Conservation (phyloP, 1,284 basidiomycete genomes). For the Fomes fomentarius region DNA sequence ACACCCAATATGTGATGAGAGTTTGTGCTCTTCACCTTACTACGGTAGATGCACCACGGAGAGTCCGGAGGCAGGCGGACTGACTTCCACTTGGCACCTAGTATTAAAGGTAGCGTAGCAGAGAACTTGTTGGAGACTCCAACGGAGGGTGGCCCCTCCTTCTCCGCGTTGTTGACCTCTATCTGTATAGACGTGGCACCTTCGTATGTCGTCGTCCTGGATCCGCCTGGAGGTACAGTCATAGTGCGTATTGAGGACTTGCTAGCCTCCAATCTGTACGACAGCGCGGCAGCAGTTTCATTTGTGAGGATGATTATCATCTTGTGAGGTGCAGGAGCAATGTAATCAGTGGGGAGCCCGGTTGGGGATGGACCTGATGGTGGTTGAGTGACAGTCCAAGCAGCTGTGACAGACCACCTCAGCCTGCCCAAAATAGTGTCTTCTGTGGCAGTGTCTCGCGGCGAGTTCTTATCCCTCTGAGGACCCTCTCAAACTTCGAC, state of each 20-base stretch:
- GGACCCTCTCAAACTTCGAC: too few relatives aligned
- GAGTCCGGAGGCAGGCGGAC: constrained; percentile 44
- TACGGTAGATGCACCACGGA: constrained; percentile 61
- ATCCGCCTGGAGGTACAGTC: not conserved
- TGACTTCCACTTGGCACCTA: constrained; percentile 43
- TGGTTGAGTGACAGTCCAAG: too few relatives aligned
- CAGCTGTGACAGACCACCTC: too few relatives aligned
- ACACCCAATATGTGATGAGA: not conserved
- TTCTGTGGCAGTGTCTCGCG: too few relatives aligned
- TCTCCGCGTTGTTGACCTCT: not conserved
- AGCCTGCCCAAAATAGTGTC: too few relatives aligned
- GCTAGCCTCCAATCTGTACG: not conserved
- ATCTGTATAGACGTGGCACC: not conserved
- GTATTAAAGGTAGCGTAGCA: constrained; percentile 17
- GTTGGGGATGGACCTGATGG: too few relatives aligned
- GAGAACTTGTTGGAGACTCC: not conserved
- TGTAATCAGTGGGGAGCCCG: too few relatives aligned
- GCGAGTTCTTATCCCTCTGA: too few relatives aligned
- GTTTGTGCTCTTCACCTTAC: constrained; percentile 43
- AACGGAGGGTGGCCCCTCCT: not conserved
- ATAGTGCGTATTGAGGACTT: constrained; percentile 1
- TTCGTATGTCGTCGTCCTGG: not conserved
- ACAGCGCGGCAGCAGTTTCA: constrained; percentile 15
- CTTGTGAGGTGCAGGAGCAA: constrained; percentile 4
- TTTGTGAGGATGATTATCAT: constrained; percentile 26